Evolutionary conservation across 2,329 filamentous ascomycete species (phyloP).

Genomic region (Talaromyces atroroseus): DNA sequence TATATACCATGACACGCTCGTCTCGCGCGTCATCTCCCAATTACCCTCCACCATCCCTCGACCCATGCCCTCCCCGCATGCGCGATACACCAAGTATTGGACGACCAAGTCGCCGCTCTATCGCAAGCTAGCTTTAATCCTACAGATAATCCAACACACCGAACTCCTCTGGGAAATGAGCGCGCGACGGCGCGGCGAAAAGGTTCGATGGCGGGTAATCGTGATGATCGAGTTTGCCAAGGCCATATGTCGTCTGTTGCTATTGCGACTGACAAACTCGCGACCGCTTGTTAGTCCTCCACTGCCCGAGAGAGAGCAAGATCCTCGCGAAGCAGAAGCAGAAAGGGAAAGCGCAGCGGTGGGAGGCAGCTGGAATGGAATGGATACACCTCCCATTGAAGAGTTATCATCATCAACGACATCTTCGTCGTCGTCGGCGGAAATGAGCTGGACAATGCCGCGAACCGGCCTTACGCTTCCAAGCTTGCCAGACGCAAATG

Average conservation of each 20-base stretch:
- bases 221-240: constrained; percentile 81
- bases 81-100: constrained; percentile 61
- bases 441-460: constrained; percentile 80
- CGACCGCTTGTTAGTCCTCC: constrained; percentile 77
- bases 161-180: constrained; percentile 98
- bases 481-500: constrained; percentile 69
- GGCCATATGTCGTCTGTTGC: constrained; percentile 72
- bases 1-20: constrained; percentile 84
- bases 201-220: constrained; percentile 77
- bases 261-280: constrained; percentile 76
- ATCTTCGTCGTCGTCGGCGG: constrained; percentile 23
- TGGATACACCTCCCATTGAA: constrained; percentile 40
- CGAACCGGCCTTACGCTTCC: constrained; percentile 82
- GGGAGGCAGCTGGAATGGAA: constrained; percentile 41
- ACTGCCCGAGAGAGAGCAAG: constrained; percentile 76
- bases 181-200: constrained; percentile 76
- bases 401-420: constrained; percentile 18
- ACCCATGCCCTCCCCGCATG: constrained; percentile 52
- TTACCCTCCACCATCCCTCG: constrained; percentile 49
- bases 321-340: constrained; percentile 56
- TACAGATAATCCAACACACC: constrained; percentile 91
- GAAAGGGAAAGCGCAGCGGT: constrained; percentile 42
- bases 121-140: constrained; percentile 68
- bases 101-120: constrained; percentile 63
- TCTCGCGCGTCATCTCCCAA: constrained; percentile 59